Evolutionary conservation across 2,329 filamentous ascomycete genomes (phyloP).

Genomic region (Dactylellina drechsleri): DNA sequence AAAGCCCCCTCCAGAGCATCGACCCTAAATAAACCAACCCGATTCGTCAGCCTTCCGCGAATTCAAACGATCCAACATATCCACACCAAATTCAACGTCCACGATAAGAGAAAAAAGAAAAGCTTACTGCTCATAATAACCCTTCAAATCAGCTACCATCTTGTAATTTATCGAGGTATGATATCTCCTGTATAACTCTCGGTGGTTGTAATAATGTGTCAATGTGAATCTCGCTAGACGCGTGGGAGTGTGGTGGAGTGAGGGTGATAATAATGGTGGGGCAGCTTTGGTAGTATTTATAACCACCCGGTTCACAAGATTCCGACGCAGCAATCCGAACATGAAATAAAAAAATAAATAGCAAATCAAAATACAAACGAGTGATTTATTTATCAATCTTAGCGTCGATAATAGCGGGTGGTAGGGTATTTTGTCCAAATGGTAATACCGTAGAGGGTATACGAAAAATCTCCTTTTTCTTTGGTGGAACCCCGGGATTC

Average conservation of each 20-base stretch:
- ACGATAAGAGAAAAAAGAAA: not conserved
- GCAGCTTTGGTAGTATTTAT: conserved; percentile 36
- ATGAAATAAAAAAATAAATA: conserved; percentile 7
- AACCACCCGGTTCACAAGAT: conserved; percentile 8
- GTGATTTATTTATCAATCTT: conserved; percentile 25
- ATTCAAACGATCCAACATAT: not conserved
- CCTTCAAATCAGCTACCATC: conserved; percentile 48
- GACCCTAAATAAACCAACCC: conserved; percentile 56
- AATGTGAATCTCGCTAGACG: conserved; percentile 9
- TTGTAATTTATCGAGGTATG: conserved; percentile 15
- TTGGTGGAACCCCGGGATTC: conserved; percentile 18
- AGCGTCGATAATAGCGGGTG: not conserved
- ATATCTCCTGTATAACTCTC: conserved; percentile 3
- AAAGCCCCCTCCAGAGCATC: conserved; percentile 59
- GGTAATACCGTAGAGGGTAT: no score
- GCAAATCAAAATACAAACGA: conserved; percentile 5
- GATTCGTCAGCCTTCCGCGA: conserved; percentile 22
- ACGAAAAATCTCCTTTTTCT: not conserved
- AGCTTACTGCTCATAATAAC: conserved; percentile 41
- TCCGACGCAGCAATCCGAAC: conserved; percentile 35
- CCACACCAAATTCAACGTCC: no score
- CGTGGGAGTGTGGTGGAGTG: conserved; percentile 3
- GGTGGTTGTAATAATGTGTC: not conserved
- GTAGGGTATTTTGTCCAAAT: no score
- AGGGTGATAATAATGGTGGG: conserved; percentile 28